Evolutionary conservation across 805 yeast genomes (phyloP).

Genomic region (Metschnikowia lunata): DNA sequence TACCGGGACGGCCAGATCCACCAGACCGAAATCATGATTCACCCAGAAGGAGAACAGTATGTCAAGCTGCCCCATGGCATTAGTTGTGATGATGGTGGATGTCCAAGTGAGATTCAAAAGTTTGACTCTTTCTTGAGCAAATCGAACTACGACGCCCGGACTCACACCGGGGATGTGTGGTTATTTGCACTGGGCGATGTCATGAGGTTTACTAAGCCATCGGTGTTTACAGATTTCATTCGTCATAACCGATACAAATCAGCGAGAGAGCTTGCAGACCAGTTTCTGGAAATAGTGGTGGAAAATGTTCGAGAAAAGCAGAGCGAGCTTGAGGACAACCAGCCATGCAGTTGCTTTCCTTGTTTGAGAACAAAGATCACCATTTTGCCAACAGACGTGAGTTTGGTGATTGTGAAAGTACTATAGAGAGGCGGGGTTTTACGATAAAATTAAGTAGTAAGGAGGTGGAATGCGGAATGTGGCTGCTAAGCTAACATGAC

Average conservation of each 20-base stretch:
- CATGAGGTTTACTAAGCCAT: not conserved
- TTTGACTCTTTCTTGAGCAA: slow-evolving; percentile 1
- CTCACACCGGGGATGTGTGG: not conserved
- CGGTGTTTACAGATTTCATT: not conserved
- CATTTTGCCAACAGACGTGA: slow-evolving; percentile 3
- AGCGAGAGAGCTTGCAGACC: slow-evolving; percentile 1
- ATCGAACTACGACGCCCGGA: not conserved
- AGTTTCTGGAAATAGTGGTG: not conserved
- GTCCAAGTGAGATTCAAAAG: not conserved
- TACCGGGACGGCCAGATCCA: not conserved
- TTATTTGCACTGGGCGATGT: slow-evolving; percentile 2
- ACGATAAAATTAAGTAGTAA: too few relatives aligned
- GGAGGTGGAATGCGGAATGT: too few relatives aligned
- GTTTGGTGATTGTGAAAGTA: slow-evolving; percentile 5
- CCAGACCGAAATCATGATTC: not conserved
- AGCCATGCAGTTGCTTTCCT: not conserved
- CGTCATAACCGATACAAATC: not conserved
- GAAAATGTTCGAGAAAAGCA: not conserved
- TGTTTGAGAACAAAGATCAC: not conserved
- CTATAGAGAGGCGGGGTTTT: not conserved
- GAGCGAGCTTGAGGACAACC: not conserved
- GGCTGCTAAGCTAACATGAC: too few relatives aligned
- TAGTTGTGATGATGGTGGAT: not conserved
- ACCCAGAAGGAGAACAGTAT: not conserved
- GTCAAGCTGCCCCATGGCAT: too few relatives aligned